Base-by-base conservation (phyloP, 2,329 filamentous ascomycete genomes). In the Cadophora sp. region DNA sequence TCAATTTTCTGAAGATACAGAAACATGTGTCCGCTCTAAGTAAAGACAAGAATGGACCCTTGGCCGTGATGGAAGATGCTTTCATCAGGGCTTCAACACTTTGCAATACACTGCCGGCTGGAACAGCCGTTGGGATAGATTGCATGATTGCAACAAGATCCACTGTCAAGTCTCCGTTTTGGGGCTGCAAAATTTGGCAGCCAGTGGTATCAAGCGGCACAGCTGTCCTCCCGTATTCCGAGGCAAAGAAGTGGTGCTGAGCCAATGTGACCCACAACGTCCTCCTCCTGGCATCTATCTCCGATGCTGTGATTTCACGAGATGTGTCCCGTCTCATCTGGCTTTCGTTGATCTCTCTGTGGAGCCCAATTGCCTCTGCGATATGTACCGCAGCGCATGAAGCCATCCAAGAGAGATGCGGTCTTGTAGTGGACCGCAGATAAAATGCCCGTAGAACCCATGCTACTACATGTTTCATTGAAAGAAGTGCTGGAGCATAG, bases 341-440 rank as follows among this genome's bases (percentile, higher is more conserved):
- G 12, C 53, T 63, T 14, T 68, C 65, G 22, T 63, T 63, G 14
- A 79, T 68, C 3, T 76, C 73, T 40, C 72, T 73, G 67, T 77
- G 76, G 16, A 77, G 66, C 1, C 74, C 75, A 40, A 73, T 73
- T 5, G 73, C 68, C 70, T 77, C 40, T 5, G 40, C 75, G n/a
- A 76, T 48, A 62, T 77, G 76, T 9, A 77, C 62, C 2, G 74
- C 66, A 12, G 66, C 73, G 58, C 72, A 73, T 24, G 69, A 73
- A 40, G 74, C 69, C 61, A 76, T 65, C 72, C 75, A 77, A 12
- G 74, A 71, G 5, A 74, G 37, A 59, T 73, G 70, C 9, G 75
- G 75, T 56, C 73, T 66, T 16, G 71, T 76, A 2, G 74, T 76
- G 9, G 50, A 68, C 7, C 76, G 71, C 11, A 76, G 71, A 63